phyloP scores from a whole-genome alignment of 2,329 filamentous ascomycete genomes.

The Nigrospora oryzae region DNA sequence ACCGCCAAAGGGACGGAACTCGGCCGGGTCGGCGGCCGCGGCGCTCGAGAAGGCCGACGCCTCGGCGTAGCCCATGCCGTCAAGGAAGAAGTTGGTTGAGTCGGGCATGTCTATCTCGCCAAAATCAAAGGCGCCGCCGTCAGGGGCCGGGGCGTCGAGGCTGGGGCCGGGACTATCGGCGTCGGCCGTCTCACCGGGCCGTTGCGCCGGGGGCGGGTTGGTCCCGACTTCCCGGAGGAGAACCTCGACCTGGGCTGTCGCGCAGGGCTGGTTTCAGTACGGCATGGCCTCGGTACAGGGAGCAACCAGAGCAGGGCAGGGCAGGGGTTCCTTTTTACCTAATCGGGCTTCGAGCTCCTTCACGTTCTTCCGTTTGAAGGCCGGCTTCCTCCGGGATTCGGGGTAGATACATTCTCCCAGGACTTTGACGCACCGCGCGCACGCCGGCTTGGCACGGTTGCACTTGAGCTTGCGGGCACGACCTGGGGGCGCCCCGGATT shows the following conservation, averaged over 20 bases:
- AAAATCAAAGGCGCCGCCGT: slow-evolving; percentile 12
- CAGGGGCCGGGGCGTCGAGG: background rate
- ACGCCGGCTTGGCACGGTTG: slow-evolving; percentile 71
- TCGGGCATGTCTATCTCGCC: slow-evolving; percentile 9
- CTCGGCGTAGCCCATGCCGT: slow-evolving; percentile 15
- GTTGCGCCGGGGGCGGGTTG: no score
- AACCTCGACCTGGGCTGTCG: slow-evolving; percentile 70
- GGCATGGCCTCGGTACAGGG: no score
- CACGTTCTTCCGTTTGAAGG: slow-evolving; percentile 82
- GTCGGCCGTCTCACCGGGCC: no score
- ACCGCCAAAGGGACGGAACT: slow-evolving; percentile 22
- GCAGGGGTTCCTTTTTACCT: slow-evolving; percentile 40
- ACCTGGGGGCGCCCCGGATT: background rate
- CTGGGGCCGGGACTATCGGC: background rate
- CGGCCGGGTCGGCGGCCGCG: slow-evolving; percentile 2
- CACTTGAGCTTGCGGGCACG: slow-evolving; percentile 82
- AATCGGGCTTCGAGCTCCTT: slow-evolving; percentile 82
- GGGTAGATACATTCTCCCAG: slow-evolving; percentile 79
- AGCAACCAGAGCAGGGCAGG: no score
- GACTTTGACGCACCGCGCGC: slow-evolving; percentile 69
- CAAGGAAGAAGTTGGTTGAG: slow-evolving; percentile 15
- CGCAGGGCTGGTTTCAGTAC: slow-evolving; percentile 4
- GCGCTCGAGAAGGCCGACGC: slow-evolving; percentile 6
- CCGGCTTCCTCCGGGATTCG: slow-evolving; percentile 79
- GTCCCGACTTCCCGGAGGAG: slow-evolving; percentile 58